These are phyloP conservation scores for Penicillium chermesinum DNA, from an alignment of 495 filamentous ascomycete genomes.

Conservation along the genomic window DNA sequence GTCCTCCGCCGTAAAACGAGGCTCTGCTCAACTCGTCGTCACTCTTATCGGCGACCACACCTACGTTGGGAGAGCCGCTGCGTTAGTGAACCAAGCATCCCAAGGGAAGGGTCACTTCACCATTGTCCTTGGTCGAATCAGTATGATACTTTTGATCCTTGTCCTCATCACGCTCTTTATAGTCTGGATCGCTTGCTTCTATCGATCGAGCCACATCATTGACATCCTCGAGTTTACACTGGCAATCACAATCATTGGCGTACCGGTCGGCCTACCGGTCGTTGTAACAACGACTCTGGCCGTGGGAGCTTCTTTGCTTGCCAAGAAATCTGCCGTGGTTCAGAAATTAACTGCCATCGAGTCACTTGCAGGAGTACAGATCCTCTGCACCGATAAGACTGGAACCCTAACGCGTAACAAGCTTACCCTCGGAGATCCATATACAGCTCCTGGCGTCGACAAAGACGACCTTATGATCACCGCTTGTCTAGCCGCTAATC, in stretches of 20 bases:
- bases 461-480: slow-evolving; percentile 84
- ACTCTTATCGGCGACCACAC: slow-evolving; percentile 82
- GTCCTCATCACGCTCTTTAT: slow-evolving; percentile 75
- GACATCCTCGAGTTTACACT: slow-evolving; percentile 74
- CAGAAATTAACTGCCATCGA: slow-evolving; percentile 93
- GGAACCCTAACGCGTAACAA: slow-evolving; percentile 85
- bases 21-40: slow-evolving; percentile 74
- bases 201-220: slow-evolving; percentile 72
- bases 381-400: slow-evolving; percentile 96
- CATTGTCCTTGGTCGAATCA: slow-evolving; percentile 78
- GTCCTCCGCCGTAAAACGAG: slow-evolving; percentile 86
- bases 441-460: slow-evolving; percentile 71
- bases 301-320: slow-evolving; percentile 86
- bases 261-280: slow-evolving; percentile 90
- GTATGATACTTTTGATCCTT: slow-evolving; percentile 65
- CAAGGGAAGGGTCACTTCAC: slow-evolving; percentile 79
- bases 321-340: slow-evolving; percentile 87
- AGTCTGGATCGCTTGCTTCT: slow-evolving; percentile 84
- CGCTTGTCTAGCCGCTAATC: slow-evolving; percentile 83
- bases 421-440: slow-evolving; percentile 79
- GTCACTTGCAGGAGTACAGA: slow-evolving; percentile 87
- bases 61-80: slow-evolving; percentile 83
- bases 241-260: slow-evolving; percentile 86
- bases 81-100: slow-evolving; percentile 71
- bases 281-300: slow-evolving; percentile 97